Evolutionary conservation across 225 moss, liverwort and hornwort genomes (phyloP), one percentile per base, ranked within the genome.

Genomic region (Pseudisothecium myosuroides): DNA sequence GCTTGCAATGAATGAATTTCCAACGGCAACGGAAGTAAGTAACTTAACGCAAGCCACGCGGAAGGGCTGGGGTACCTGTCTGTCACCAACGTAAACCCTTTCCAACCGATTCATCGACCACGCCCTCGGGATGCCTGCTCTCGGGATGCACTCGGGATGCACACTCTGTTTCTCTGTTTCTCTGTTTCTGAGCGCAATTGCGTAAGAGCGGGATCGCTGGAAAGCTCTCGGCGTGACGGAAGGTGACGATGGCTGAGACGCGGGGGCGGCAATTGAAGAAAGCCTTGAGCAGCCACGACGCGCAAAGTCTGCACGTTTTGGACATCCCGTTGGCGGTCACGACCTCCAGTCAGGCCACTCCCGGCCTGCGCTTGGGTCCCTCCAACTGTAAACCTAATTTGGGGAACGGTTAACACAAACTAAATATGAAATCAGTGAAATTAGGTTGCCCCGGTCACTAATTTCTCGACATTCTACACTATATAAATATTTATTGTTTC

Each of bases 11-110:
- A 71, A 52, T 61, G 50, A 79, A 73, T 63, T 82, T 64, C 24
- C 54, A 88, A 88, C 73, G 32, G 65, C 61, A 81, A 49, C 87
- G 69, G 49, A 74, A 29, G 87, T 32, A 73, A 28, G 71, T 32
- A 47, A 82, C 63, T 82, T n/a, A 88, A 82, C 71, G 72, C 61
- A 80, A 89, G 82, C 14, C 85, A 80, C 79, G 85, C 89, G 75
- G 74, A 89, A 75, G 82, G 64, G 89, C 64, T 89, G 86, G 75
- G 23, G 75, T 81, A 89, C 89, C 89, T 64, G 73, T 76, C 86
- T 56, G 41, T 43, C 83, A 65, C 26, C 83, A 88, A 75, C 83
- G 55, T 41, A 85, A 69, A 73, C 72, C 31, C 83, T 55, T 74
- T 50, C 31, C 49, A 68, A 78, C 59, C 78, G 60, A 64, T 36